Evolutionary conservation across 768 basidiomycete species (phyloP).

Genomic region (Phaeotremella skinneri): DNA sequence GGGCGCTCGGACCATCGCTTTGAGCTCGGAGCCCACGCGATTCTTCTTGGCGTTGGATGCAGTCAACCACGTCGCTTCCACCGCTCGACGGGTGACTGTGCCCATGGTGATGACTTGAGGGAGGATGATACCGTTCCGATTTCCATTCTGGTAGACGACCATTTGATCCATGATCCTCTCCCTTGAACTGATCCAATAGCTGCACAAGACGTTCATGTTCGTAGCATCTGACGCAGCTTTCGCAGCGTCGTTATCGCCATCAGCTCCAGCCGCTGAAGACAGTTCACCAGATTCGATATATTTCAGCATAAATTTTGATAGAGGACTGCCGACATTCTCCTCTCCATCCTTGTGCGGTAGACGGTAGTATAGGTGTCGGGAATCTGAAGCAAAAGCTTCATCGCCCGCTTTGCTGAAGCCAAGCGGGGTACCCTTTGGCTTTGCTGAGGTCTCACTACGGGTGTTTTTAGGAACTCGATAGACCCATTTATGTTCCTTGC

Average conservation of each 20-base stretch:
- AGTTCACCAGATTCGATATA: constrained; percentile 82
- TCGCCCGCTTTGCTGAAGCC: constrained; percentile 19
- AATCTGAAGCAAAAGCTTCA: constrained; percentile 56
- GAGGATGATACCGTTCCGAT: constrained; percentile 71
- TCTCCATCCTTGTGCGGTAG: constrained; percentile 96
- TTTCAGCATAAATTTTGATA: constrained; percentile 84
- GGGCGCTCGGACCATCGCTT: constrained; percentile 95
- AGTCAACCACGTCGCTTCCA: constrained; percentile 97
- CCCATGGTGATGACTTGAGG: constrained; percentile 99
- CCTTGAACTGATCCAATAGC: constrained; percentile 94
- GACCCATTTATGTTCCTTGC: constrained; percentile 84
- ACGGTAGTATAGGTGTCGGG: constrained; percentile 69
- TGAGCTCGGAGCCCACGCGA: constrained; percentile 95
- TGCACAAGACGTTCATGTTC: constrained; percentile 88
- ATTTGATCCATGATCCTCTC: constrained; percentile 90
- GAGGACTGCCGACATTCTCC: constrained; percentile 91
- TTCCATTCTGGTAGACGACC: constrained; percentile 73
- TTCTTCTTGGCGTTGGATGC: constrained; percentile 98
- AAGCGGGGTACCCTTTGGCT: constrained; percentile 6
- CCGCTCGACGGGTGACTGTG: constrained; percentile 93
- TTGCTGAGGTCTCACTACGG: constrained; percentile 7
- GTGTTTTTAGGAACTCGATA: constrained; percentile 65
- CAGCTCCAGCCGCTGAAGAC: constrained; percentile 64
- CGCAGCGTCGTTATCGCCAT: constrained; percentile 37
- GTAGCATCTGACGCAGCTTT: constrained; percentile 78